Evolutionary conservation across 140 eudicot species (phyloP).

Genomic region (Erigeron philadelphicus): DNA sequence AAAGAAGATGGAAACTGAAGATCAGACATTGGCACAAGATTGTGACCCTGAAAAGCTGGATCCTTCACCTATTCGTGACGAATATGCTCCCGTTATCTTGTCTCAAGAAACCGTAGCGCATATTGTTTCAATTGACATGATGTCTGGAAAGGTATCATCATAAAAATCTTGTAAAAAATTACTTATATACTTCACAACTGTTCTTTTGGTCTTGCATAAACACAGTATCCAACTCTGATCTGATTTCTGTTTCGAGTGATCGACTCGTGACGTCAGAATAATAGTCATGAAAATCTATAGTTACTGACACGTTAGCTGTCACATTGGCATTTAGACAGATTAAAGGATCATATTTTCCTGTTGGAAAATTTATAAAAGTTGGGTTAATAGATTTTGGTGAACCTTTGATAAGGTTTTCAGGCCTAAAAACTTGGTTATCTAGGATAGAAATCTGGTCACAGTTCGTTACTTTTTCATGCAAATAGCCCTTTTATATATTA

Average conservation of each 20-base stretch:
- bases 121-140: conserved; percentile 87
- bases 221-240: neutral
- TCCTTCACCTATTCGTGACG: conserved; percentile 78
- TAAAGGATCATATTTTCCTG: neutral
- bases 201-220: neutral
- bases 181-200: neutral
- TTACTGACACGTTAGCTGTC: neutral
- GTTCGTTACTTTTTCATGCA: no score
- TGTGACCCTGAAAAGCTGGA: conserved; percentile 57
- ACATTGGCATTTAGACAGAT: neutral
- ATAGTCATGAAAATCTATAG: neutral
- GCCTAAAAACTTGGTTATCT: no score
- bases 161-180: neutral
- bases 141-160: conserved; percentile 81
- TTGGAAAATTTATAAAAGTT: neutral
- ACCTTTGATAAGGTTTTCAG: no score
- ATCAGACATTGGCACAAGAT: conserved; percentile 75
- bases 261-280: no score
- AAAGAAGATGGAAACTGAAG: conserved; percentile 79
- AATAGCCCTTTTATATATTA: neutral
- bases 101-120: conserved; percentile 91
- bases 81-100: conserved; percentile 94
- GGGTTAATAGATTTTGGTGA: neutral
- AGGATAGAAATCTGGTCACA: no score
- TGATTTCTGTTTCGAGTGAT: no score